Evolutionary conservation across 2,329 filamentous ascomycete genomes (phyloP), one percentile per base, ranked within the genome.

Genomic region (Pseudopithomyces chartarum): DNA sequence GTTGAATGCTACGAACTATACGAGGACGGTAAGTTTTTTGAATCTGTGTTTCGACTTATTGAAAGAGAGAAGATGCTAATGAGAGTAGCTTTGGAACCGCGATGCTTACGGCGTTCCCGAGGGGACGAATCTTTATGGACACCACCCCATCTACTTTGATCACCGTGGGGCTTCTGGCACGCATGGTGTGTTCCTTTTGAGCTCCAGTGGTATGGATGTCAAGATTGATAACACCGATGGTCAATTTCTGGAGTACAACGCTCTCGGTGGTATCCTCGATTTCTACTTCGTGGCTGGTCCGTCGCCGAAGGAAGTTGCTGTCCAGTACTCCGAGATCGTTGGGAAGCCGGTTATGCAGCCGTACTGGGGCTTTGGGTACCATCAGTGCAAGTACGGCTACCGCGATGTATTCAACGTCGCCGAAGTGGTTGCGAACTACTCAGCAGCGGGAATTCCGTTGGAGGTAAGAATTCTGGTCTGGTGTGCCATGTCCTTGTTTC

Each of bases 191-290:
- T 73, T 76, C 52, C 43, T 75, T 20, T 67, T 73, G 15, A 73
- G 63, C 55, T 69, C 68, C 2, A 62, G 65, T 39, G 73, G 74
- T 33, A 92, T 92, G 87, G 89, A 93, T 58, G 81, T 93, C 71
- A 88, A 88, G 64, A 87, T 93, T 71, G 84, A 91, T 70, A 84
- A 86, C 60, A 84, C 84, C 1, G 78, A 81, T 17, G 81, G 84
- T 6, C 87, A 92, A 68, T 91, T 87, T 57, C 82, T 95, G 6
- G 89, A 93, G 73, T 94, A 92, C 77, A 91, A 92, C 69, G 85
- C 86, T 1, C 79, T 93, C 0, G 90, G 91, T 12, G 91, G 91
- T n/a, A 82, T 92, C n/a, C 70, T 94, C 2, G 91, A 93, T 73
- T 70, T 84, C n/a, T 83, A 83, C 67, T 83, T 83, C 67, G 58